Evolutionary conservation across 768 basidiomycete genomes (phyloP).

Genomic region (Lactarius hatsudake): DNA sequence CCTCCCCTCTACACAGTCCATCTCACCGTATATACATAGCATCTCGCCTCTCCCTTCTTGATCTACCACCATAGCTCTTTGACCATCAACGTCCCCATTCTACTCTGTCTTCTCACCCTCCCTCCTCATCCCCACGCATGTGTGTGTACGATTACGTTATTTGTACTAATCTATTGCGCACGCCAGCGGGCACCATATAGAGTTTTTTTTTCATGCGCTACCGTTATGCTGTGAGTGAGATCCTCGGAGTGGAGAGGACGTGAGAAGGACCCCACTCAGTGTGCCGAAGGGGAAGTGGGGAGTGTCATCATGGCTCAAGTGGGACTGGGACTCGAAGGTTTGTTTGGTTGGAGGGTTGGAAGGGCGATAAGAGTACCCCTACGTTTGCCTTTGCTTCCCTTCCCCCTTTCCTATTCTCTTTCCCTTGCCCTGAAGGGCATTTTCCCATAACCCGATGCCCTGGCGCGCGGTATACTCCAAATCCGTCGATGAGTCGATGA

Average conservation of each 20-base stretch:
- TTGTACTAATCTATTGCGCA: conserved; percentile 28
- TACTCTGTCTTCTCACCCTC: background rate
- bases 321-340: background rate
- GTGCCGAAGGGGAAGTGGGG: background rate
- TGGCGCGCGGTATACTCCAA: conserved; percentile 10
- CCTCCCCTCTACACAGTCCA: conserved; percentile 18
- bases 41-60: conserved; percentile 24
- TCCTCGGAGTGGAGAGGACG: background rate
- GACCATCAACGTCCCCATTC: conserved; percentile 9
- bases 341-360: background rate
- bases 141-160: conserved; percentile 29
- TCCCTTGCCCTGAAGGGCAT: background rate
- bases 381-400: background rate
- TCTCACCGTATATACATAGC: conserved; percentile 29
- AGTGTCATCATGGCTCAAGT: background rate
- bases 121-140: conserved; percentile 16
- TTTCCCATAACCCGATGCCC: conserved; percentile 18
- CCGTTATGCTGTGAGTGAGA: background rate
- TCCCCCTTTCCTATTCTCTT: background rate
- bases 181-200: conserved; percentile 25
- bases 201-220: conserved; percentile 5
- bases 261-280: conserved; percentile 1
- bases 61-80: conserved; percentile 24
- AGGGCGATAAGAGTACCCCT: background rate
- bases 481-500: background rate